Conservation (phyloP, 805 yeast genomes). For the Wickerhamiella cacticola region DNA sequence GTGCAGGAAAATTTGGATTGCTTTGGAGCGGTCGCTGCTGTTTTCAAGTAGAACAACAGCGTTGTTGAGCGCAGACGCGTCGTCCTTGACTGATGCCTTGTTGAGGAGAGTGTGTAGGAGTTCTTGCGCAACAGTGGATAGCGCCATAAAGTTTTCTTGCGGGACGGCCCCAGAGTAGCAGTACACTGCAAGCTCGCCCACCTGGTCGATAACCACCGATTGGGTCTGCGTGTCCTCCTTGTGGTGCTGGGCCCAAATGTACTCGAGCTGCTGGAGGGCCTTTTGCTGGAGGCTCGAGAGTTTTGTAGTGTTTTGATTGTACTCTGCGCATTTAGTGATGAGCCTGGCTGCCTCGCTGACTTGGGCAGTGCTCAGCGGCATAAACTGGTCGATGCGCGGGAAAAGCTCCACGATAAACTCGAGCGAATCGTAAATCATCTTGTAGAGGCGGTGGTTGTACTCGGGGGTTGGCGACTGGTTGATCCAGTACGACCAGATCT, state of each 20-base stretch:
- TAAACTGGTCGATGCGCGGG: conserved; percentile 4
- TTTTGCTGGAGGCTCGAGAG: background rate
- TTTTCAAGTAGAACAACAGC: conserved; percentile 6
- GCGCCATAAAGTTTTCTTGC: conserved; percentile 8
- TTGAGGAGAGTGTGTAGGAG: conserved; percentile 6
- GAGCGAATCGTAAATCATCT: conserved; percentile 40
- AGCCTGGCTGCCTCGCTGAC: conserved; percentile 11
- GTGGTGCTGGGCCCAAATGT: conserved; percentile 1
- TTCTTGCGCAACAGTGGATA: conserved; percentile 14
- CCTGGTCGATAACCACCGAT: background rate
- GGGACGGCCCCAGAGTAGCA: conserved; percentile 26
- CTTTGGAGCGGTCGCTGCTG: conserved; percentile 1
- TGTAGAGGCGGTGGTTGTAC: conserved; percentile 29
- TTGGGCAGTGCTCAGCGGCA: conserved; percentile 7
- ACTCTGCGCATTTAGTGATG: conserved; percentile 17
- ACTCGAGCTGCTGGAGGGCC: background rate
- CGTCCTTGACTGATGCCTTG: background rate
- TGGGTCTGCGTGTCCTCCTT: background rate
- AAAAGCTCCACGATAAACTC: conserved; percentile 25
- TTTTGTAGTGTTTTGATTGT: conserved; percentile 14
- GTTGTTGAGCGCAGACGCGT: background rate
- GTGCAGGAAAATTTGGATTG: conserved; percentile 13
- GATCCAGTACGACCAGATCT: conserved; percentile 32
- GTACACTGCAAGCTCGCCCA: conserved; percentile 19
- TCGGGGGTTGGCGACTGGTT: conserved; percentile 30